Evolutionary conservation across 148 eudicot genomes (phyloP).

Genomic region (Arctostaphylos glauca): DNA sequence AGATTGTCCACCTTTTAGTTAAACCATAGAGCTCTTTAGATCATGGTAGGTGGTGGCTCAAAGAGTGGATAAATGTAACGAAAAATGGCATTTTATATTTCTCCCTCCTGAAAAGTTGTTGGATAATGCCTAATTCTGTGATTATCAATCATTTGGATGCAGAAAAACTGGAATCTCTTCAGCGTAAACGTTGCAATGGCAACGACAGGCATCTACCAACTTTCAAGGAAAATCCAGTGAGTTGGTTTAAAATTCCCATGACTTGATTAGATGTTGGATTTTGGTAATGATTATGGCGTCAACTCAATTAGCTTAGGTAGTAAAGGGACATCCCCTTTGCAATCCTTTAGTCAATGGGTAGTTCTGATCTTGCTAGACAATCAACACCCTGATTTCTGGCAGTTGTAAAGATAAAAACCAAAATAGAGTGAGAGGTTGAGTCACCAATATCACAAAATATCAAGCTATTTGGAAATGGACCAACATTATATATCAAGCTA

Average conservation of each 20-base stretch:
- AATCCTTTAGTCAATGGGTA: slow-evolving; percentile 1
- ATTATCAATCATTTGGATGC: slow-evolving; percentile 5
- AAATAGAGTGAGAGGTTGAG: neutral
- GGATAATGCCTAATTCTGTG: slow-evolving; percentile 3
- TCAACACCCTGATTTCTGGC: neutral
- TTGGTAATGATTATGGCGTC: neutral
- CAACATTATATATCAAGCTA: neutral
- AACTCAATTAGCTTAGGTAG: slow-evolving; percentile 12
- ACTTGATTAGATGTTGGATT: neutral
- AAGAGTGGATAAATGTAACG: neutral
- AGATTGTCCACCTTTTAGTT: neutral
- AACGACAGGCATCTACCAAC: slow-evolving; percentile 79
- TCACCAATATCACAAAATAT: neutral
- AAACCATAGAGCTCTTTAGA: neutral
- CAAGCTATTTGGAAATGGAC: neutral
- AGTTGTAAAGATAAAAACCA: neutral
- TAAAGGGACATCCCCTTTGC: neutral
- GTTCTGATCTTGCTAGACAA: neutral
- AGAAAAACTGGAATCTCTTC: slow-evolving; percentile 94
- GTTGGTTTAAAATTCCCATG: slow-evolving; percentile 18
- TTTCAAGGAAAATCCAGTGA: slow-evolving; percentile 66
- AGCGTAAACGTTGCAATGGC: slow-evolving; percentile 90
- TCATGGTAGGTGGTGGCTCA: neutral
- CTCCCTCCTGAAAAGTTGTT: neutral
- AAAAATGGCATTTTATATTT: neutral